phyloP scores from a whole-genome alignment of 2,329 filamentous ascomycete genomes.

The Colletotrichum somersetense region DNA sequence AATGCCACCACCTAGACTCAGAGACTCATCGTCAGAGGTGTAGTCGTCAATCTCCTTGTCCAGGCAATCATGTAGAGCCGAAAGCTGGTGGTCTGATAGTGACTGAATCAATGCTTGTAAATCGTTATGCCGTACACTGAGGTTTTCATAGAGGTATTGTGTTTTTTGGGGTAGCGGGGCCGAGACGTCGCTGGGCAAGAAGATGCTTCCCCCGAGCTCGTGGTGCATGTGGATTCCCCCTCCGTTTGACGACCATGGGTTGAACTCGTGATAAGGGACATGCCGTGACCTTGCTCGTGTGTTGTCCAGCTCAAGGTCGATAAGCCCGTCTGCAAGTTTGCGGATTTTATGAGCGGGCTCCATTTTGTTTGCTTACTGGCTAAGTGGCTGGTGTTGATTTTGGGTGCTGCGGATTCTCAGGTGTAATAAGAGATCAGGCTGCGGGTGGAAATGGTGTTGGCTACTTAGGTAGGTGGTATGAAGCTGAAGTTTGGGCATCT shows the following conservation, averaged over 20 bases:
- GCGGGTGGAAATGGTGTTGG: background rate
- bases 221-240: background rate
- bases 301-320: constrained; percentile 40
- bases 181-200: constrained; percentile 3
- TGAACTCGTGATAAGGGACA: background rate
- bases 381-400: background rate
- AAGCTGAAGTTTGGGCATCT: background rate
- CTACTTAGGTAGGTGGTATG: background rate
- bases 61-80: background rate
- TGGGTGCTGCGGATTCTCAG: background rate
- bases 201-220: background rate
- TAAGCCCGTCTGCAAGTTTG: background rate
- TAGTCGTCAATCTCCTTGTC: background rate
- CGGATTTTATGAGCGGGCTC: background rate
- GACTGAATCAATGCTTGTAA: background rate
- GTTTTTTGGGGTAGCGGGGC: background rate
- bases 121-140: background rate
- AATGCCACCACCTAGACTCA: background rate
- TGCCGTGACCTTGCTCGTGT: constrained; percentile 4
- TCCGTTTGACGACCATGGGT: background rate
- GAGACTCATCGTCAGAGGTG: background rate
- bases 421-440: too few species aligned
- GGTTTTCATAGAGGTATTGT: background rate
- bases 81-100: background rate
- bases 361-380: background rate